Base-by-base conservation (phyloP, 192 early-diverging fungal genomes). In the Coemansia sp. region DNA sequence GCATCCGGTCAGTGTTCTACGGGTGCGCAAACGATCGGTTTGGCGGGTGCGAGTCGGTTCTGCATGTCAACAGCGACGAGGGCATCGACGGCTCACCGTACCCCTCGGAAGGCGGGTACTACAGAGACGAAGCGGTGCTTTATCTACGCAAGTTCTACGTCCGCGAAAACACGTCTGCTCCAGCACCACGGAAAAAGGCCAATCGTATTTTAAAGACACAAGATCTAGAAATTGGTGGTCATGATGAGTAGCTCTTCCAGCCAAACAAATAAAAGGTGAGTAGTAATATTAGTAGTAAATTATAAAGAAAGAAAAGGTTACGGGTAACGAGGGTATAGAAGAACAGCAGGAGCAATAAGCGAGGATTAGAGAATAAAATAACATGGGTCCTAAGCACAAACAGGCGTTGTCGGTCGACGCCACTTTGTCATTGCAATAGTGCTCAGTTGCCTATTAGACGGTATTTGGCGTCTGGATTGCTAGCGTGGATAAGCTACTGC, bases 1-100 rank as follows among this genome's bases (percentile, higher is more conserved):
- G 87, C 2, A 86, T 99, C 9, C 76, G 88, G n/a, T 75, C 85
- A n/a, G 96, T 97, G 9, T 91, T 89, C 59, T 98, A 87, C 81
- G 97, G 97, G 2, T 92, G 91, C 61, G 84, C 86, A 4, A 99
- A 99, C 68, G 96, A 99, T 20, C 86, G 92, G 57, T 99, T 99
- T 83, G 97, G 97, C 28, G 97, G 92, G 30, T 93, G 94, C 73
- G 97, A 94, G n/a, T 92, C 92, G 1, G 93, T 98, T 10, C 84
- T 97, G 16, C 61, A 80, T 20, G 82, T 97, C 21, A 86, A 95
- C 66, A 55, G 66, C 13, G 90, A 90, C 26, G 39, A 35, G 12
- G 43, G 40, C 29, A 26, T 76, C 16, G 66, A 65, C 18, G 87
- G 86, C 9, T 61, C 57, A 21, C 37, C 73, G 0, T 95, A 93